Conservation (phyloP, 2,329 filamentous ascomycete genomes). For the Aspergillus sp. region DNA sequence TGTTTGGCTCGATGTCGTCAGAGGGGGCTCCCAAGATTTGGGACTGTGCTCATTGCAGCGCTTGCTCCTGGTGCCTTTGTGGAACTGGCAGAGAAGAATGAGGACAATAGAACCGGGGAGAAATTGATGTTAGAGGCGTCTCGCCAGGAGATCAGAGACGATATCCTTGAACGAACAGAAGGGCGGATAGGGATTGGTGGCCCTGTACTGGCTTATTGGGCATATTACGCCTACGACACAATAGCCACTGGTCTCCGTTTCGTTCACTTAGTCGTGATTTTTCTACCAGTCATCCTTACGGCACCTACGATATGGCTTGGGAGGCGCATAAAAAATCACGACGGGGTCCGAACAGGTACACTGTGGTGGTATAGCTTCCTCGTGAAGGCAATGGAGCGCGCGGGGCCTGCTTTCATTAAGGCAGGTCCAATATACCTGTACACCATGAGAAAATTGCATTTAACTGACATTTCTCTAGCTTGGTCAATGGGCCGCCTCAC, state of each 20-base stretch:
- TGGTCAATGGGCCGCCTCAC: slow-evolving; percentile 96
- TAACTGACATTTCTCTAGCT: slow-evolving; percentile 54
- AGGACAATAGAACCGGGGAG: slow-evolving; percentile 68
- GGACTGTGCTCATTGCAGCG: slow-evolving; percentile 41
- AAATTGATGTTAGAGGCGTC: slow-evolving; percentile 84
- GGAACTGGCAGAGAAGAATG: slow-evolving; percentile 54
- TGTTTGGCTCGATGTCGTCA: slow-evolving; percentile 15
- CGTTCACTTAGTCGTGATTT: slow-evolving; percentile 80
- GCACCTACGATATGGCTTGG: slow-evolving; percentile 84
- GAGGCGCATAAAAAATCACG: slow-evolving; percentile 57
- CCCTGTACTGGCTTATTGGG: slow-evolving; percentile 65
- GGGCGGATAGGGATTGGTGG: slow-evolving; percentile 61
- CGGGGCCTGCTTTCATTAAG: slow-evolving; percentile 97
- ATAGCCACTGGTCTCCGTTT: slow-evolving; percentile 86
- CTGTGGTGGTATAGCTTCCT: slow-evolving; percentile 94
- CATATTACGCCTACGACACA: slow-evolving; percentile 66
- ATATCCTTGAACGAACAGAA: slow-evolving; percentile 61
- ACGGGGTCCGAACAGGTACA: slow-evolving; percentile 76
- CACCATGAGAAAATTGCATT: not conserved
- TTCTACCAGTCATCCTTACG: slow-evolving; percentile 81
- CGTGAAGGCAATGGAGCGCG: slow-evolving; percentile 84
- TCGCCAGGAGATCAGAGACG: slow-evolving; percentile 71
- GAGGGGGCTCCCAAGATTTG: slow-evolving; percentile 25
- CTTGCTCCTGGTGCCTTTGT: slow-evolving; percentile 62
- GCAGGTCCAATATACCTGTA: slow-evolving; percentile 43